phyloP scores from a whole-genome alignment of 2,329 filamentous ascomycete species.

The Byssoonygena ceratinophila region DNA sequence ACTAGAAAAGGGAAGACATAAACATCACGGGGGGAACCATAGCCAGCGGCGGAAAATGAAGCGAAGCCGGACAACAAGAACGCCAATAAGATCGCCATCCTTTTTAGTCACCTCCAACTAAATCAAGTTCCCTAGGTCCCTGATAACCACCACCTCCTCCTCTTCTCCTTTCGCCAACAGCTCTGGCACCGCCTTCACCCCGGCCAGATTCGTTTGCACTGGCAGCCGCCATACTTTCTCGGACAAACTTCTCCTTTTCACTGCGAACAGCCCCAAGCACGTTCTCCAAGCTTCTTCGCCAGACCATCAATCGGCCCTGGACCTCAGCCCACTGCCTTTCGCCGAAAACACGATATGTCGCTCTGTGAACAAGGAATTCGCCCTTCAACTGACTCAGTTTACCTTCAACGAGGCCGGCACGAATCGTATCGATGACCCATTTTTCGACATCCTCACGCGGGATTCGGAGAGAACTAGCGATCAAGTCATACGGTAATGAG shows the following conservation, averaged over 20 bases:
- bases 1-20: constrained; percentile 7
- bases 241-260: constrained; percentile 69
- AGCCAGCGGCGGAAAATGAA: constrained; percentile 16
- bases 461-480: constrained; percentile 75
- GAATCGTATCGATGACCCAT: constrained; percentile 98
- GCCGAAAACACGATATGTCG: constrained; percentile 91
- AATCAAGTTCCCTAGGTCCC: constrained; percentile 30
- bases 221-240: constrained; percentile 57
- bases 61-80: constrained; percentile 6
- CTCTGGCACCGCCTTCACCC: constrained; percentile 24
- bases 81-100: constrained; percentile 8
- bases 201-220: constrained; percentile 32
- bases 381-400: constrained; percentile 88
- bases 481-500: constrained; percentile 77
- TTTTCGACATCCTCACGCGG: constrained; percentile 78
- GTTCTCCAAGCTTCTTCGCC: constrained; percentile 68
- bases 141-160: constrained; percentile 26
- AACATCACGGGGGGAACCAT: constrained; percentile 19
- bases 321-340: constrained; percentile 98
- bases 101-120: constrained; percentile 25
- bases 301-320: constrained; percentile 78
- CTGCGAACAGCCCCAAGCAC: constrained; percentile 68
- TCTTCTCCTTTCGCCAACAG: constrained; percentile 24
- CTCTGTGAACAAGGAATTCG: constrained; percentile 90
- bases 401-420: constrained; percentile 87